Conservation (phyloP, 2,329 filamentous ascomycete genomes). For the Pseudogymnoascus sp. region DNA sequence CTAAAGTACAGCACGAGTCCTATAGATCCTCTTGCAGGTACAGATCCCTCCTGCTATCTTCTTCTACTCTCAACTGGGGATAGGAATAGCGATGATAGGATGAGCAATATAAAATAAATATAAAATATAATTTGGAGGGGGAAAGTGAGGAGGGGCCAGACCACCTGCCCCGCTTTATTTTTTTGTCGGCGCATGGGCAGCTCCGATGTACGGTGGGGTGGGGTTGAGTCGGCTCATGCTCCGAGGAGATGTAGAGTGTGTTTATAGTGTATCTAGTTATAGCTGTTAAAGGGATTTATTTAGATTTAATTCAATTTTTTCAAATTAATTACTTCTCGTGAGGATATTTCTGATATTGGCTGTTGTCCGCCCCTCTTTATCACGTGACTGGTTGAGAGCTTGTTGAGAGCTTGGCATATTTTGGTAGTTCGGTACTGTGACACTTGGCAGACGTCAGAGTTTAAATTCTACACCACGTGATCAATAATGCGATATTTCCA, state of each 20-base stretch:
- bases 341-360: background rate
- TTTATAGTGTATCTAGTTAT: background rate
- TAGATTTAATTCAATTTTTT: no score
- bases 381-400: no score
- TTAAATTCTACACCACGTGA: background rate
- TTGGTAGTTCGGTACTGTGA: background rate
- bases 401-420: no score
- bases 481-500: no score
- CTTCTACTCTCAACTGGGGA: background rate
- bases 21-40: background rate
- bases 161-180: background rate
- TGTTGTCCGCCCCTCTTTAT: background rate
- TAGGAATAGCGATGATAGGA: background rate
- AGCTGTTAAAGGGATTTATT: background rate
- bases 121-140: background rate
- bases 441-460: constrained; percentile 6
- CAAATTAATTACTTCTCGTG: background rate
- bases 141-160: background rate
- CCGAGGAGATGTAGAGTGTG: background rate
- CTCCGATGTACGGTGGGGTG: background rate
- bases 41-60: background rate
- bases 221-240: background rate
- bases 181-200: background rate
- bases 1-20: background rate
- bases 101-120: background rate